Conservation (phyloP, 2,329 filamentous ascomycete genomes). For the Aspergillus sp. region DNA sequence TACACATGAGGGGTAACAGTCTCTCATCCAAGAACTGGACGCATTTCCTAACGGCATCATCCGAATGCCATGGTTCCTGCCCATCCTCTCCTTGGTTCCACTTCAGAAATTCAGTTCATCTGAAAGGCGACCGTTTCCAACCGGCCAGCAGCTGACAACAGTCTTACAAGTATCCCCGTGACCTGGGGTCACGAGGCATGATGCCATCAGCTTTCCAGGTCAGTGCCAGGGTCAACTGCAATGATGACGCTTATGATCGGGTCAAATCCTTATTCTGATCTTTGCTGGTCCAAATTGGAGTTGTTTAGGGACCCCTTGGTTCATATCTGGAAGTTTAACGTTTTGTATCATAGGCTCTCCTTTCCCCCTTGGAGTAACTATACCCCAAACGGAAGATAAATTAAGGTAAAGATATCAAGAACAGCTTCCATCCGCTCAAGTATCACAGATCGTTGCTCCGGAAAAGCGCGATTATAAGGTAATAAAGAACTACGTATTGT, state of each 20-base stretch:
- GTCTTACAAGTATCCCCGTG: slow-evolving; percentile 2
- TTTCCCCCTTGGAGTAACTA: background rate
- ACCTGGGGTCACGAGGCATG: slow-evolving; percentile 11
- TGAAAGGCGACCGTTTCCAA: slow-evolving; percentile 1
- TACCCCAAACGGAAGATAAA: background rate
- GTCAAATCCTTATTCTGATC: background rate
- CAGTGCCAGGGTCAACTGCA: slow-evolving; percentile 1
- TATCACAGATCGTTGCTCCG: background rate
- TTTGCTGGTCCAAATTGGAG: background rate
- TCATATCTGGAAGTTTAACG: background rate
- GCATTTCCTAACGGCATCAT: slow-evolving; percentile 11
- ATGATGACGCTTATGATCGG: slow-evolving; percentile 4
- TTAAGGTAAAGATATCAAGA: background rate
- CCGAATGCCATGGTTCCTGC: slow-evolving; percentile 11
- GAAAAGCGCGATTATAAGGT: slow-evolving; percentile 1
- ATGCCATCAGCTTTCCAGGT: slow-evolving; percentile 19
- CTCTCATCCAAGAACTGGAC: slow-evolving; percentile 12
- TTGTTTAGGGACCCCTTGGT: background rate
- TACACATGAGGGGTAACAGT: slow-evolving; percentile 19
- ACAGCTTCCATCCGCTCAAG: background rate
- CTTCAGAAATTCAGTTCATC: background rate
- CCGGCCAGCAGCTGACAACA: background rate
- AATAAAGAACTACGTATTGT: slow-evolving; percentile 5
- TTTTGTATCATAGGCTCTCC: background rate
- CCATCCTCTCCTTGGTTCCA: slow-evolving; percentile 7